Base-by-base conservation (phyloP, 176 grass and related monocot genomes). In the Oryza punctata region DNA sequence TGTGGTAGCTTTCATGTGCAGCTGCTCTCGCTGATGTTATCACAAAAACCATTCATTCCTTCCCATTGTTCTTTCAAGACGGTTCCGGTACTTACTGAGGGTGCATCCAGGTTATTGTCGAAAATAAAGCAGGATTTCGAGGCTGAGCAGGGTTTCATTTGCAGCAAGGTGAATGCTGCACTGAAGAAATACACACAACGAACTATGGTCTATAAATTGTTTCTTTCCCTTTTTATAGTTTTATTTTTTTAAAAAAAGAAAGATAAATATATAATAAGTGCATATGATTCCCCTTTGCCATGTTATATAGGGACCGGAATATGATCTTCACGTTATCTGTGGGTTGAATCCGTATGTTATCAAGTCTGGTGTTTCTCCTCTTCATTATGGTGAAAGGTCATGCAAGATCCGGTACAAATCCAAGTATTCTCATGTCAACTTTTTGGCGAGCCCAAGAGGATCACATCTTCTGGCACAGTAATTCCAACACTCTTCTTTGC, bases 321-420 rank as follows among this genome's bases (percentile, higher is more conserved):
- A 81, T 4, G 70, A 59, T 19, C 70, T 87, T 26, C 85, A 81
- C 26, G 32, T 75, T 10, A 69, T 75, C 25, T 81, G 85, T 32
- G 70, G 71, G 35, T 57, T 81, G 21, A 81, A 87, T 32, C 2
- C 61, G 29, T 43, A 69, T 21, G 70, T 87, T 16, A 35, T 11
- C 18, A 59, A 43, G 1, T 26, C 30, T 29, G 41, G 5, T 25
- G 6, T 54, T 59, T 43, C 2, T 2, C 63, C 19, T 37, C 3
- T 21, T 18, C 70, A 75, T 37, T 80, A 83, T n/a, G 81, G 82
- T 7, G 12, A 29, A 1, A 9, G 71, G 18, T 30, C 47, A 16
- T 14, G 12, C 47, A 50, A 50, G 47, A 4, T 50, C 47, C 35
- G 35, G 35, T 37, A 37, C 35, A 37, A 37, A 37, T 37, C 35